Percentiles rank a stretch among this genome's conserved stretches.
Evolutionary conservation across 768 basidiomycete genomes (phyloP).

Genomic region (Pluteus cervinus): DNA sequence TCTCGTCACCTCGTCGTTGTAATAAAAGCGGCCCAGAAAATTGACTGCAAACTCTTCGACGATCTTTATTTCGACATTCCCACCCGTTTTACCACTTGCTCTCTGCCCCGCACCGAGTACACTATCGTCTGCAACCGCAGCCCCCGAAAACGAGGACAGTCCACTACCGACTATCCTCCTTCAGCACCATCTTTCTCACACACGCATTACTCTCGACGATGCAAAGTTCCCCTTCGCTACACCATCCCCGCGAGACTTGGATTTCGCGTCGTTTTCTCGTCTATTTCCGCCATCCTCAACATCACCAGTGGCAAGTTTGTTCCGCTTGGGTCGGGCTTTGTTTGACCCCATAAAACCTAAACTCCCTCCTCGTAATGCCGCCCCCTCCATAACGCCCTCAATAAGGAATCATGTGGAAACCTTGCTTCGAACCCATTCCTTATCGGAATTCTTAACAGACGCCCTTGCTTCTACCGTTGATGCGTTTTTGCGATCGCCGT

Average conservation of each 20-base stretch:
- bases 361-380: too few species aligned
- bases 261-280: conserved; percentile 72
- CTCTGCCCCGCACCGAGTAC: conserved; percentile 13
- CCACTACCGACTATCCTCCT: conserved; percentile 56
- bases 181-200: conserved; percentile 70
- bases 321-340: conserved; percentile 82
- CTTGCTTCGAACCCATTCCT: too few species aligned
- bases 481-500: too few species aligned
- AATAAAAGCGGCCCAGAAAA: conserved; percentile 27
- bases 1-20: conserved; percentile 5
- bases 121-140: conserved; percentile 15
- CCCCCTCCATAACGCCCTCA: too few species aligned
- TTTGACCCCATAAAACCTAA: conserved; percentile 80
- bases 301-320: conserved; percentile 72
- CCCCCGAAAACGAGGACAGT: conserved; percentile 10
- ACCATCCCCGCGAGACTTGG: conserved; percentile 48
- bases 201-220: conserved; percentile 65
- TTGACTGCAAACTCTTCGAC: conserved; percentile 57
- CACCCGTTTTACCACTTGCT: conserved; percentile 16
- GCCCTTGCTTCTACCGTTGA: too few species aligned
- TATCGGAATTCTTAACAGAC: too few species aligned
- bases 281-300: conserved; percentile 68
- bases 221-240: conserved; percentile 64
- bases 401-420: too few species aligned
- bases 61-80: conserved; percentile 45